phyloP scores from a whole-genome alignment of 345 rosid genomes.

The Dimocarpus longan region DNA sequence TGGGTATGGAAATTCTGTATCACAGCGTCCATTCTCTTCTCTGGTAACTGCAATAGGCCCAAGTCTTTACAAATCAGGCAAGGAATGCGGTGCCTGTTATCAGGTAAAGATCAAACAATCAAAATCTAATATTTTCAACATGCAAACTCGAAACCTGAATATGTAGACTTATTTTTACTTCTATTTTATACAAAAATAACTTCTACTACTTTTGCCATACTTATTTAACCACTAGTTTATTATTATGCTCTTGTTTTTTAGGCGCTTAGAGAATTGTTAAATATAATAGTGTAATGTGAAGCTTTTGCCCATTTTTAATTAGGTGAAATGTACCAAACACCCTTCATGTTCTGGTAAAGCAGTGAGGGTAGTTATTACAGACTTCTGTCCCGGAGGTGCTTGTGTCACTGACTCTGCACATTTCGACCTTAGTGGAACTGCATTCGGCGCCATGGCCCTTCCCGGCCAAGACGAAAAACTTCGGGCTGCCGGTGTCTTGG shows the following conservation, averaged over 20 bases:
- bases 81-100: conserved; percentile 63
- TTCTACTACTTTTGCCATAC: no score
- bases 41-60: conserved; percentile 49
- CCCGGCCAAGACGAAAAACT: conserved; percentile 39
- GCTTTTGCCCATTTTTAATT: not conserved
- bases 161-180: not conserved
- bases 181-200: no score
- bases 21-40: conserved; percentile 45
- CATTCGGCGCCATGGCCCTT: conserved; percentile 54
- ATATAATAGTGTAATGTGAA: not conserved
- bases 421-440: conserved; percentile 56
- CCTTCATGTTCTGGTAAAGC: conserved; percentile 49
- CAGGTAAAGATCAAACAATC: conserved; percentile 26
- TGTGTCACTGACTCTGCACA: conserved; percentile 42
- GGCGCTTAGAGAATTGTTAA: not conserved
- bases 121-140: not conserved
- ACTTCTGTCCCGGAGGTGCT: conserved; percentile 49
- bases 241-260: no score
- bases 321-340: conserved; percentile 51
- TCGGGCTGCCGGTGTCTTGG: conserved; percentile 42
- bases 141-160: not conserved
- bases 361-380: conserved; percentile 49
- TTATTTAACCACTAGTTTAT: no score
- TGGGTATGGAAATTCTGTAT: conserved; percentile 49
- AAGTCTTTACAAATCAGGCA: conserved; percentile 46